Evolutionary conservation across 1,139 yeast genomes (phyloP).

Genomic region (Zygosaccharomyces sapae): DNA sequence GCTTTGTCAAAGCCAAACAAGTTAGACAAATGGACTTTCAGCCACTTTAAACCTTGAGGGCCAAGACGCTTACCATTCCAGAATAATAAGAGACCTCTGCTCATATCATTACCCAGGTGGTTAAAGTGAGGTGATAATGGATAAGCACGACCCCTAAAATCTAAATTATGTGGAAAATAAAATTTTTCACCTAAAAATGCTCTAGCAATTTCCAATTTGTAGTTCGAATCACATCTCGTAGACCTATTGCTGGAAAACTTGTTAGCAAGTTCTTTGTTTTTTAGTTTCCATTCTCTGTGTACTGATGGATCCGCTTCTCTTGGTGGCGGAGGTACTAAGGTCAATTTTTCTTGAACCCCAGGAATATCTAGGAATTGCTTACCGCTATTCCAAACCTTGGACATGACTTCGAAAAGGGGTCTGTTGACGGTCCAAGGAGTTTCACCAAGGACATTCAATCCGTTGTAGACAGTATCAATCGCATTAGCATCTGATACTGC

Average conservation of each 20-base stretch:
- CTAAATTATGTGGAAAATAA: constrained; percentile 90
- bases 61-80: constrained; percentile 89
- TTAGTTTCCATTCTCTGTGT: constrained; percentile 62
- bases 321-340: constrained; percentile 63
- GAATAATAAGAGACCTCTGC: constrained; percentile 77
- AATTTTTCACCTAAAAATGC: constrained; percentile 86
- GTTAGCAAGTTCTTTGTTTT: constrained; percentile 53
- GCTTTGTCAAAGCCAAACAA: constrained; percentile 84
- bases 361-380: constrained; percentile 79
- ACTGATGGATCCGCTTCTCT: constrained; percentile 66
- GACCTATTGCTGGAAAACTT: constrained; percentile 72
- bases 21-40: constrained; percentile 86
- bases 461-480: constrained; percentile 65
- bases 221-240: constrained; percentile 88
- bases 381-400: constrained; percentile 85
- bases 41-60: constrained; percentile 71
- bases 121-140: constrained; percentile 78
- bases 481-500: constrained; percentile 74
- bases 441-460: constrained; percentile 79
- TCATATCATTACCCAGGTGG: constrained; percentile 88
- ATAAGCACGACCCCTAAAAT: constrained; percentile 94
- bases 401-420: constrained; percentile 60
- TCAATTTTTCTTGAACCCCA: constrained; percentile 48
- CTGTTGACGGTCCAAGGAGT: constrained; percentile 93
- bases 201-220: constrained; percentile 90